Conservation (phyloP, 306 rosid species). For the Elaeagnus macrophylla region DNA sequence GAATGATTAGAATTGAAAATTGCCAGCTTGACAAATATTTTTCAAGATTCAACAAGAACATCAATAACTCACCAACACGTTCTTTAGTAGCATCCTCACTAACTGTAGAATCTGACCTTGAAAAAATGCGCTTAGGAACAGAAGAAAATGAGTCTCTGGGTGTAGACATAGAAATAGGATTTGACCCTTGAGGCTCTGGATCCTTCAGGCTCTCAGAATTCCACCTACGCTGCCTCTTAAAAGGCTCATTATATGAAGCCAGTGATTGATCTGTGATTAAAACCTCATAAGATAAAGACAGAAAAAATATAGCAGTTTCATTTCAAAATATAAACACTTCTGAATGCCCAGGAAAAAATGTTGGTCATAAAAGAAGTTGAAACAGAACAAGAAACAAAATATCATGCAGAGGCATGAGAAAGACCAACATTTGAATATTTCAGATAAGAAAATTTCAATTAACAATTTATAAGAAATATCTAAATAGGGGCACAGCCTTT, state of each 20-base stretch:
- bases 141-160: slow-evolving; percentile 46
- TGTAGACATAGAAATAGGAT: slow-evolving; percentile 32
- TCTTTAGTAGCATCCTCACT: slow-evolving; percentile 64
- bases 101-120: slow-evolving; percentile 61
- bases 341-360: too few species aligned
- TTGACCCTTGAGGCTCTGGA: slow-evolving; percentile 45
- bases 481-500: too few species aligned
- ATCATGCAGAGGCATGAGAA: too few species aligned
- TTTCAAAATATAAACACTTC: neutral
- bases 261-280: slow-evolving; percentile 41
- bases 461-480: too few species aligned
- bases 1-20: neutral
- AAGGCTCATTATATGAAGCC: slow-evolving; percentile 59
- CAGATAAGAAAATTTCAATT: too few species aligned
- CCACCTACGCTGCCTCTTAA: slow-evolving; percentile 94
- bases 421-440: too few species aligned
- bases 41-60: slow-evolving; percentile 1
- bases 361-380: too few species aligned
- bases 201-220: slow-evolving; percentile 51
- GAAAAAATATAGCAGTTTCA: neutral
- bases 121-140: slow-evolving; percentile 39
- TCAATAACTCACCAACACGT: slow-evolving; percentile 69
- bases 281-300: slow-evolving; percentile 13
- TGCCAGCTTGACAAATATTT: neutral
- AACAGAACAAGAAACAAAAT: too few species aligned